A percentile compares a stretch with the other conserved stretches of the same genome.
phyloP scores from a whole-genome alignment of 83 land plant genomes.

The Thuja plicata region DNA sequence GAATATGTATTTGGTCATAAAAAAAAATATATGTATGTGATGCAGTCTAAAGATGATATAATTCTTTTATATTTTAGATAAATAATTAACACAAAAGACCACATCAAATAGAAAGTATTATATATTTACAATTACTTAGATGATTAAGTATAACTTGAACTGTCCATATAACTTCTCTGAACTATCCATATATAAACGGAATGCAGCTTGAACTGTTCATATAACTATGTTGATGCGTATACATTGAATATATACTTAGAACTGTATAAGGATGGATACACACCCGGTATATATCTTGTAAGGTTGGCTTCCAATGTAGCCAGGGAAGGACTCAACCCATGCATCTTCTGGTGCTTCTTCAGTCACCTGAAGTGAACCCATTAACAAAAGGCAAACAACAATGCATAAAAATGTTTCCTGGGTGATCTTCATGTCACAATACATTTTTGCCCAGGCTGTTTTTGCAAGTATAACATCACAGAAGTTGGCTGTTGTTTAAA shows the following conservation, averaged over 20 bases:
- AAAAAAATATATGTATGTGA: no score
- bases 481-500: not conserved
- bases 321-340: conserved; percentile 6
- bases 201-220: not conserved
- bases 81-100: no score
- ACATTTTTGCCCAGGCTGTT: not conserved
- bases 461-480: not conserved
- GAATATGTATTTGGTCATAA: no score
- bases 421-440: not conserved
- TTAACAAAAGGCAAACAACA: not conserved
- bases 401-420: not conserved
- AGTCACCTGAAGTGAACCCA: conserved; percentile 1
- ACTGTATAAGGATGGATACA: not conserved
- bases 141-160: no score
- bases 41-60: no score
- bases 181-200: not conserved
- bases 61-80: no score
- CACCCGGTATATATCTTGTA: conserved; percentile 14
- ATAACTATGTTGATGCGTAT: not conserved
- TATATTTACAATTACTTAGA: no score
- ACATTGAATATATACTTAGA: not conserved
- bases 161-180: no score
- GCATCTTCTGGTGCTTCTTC: conserved; percentile 9
- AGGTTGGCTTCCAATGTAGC: not conserved
- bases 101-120: no score